phyloP scores from a whole-genome alignment of 176 grass and related monocot species.

The Avena sativa region DNA sequence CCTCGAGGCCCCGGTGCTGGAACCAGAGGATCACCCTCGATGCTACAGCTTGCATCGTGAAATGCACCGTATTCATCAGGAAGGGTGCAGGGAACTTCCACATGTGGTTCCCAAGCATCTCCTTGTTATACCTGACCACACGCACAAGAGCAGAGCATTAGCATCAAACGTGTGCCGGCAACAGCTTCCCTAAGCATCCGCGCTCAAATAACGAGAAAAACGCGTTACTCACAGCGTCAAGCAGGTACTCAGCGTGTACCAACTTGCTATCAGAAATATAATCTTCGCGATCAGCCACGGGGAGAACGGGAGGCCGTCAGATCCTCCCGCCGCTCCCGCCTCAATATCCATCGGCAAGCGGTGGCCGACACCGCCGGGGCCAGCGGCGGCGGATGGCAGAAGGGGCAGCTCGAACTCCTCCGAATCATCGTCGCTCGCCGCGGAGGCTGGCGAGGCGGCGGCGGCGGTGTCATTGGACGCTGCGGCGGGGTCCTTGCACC shows the following conservation, averaged over 20 bases:
- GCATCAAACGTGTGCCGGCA: slow-evolving; percentile 43
- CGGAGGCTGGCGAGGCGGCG: slow-evolving; percentile 42
- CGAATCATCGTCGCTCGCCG: slow-evolving; percentile 49
- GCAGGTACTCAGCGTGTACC: slow-evolving; percentile 94
- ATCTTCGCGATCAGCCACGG: slow-evolving; percentile 68
- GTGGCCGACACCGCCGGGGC: slow-evolving; percentile 16
- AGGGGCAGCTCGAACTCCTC: slow-evolving; percentile 88
- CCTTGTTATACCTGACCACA: slow-evolving; percentile 94
- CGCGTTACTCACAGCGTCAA: slow-evolving; percentile 85
- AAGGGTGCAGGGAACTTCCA: slow-evolving; percentile 93
- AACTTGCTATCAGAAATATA: slow-evolving; percentile 71
- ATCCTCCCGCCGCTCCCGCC: slow-evolving; percentile 46
- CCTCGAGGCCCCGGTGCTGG: slow-evolving; percentile 57
- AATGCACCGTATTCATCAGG: slow-evolving; percentile 98
- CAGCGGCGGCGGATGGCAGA: slow-evolving; percentile 41
- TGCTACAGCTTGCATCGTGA: slow-evolving; percentile 91
- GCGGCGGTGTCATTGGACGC: slow-evolving; percentile 13
- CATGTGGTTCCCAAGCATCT: slow-evolving; percentile 81
- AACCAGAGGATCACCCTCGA: slow-evolving; percentile 75
- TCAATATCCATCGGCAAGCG: slow-evolving; percentile 71
- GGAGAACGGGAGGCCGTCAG: slow-evolving; percentile 55
- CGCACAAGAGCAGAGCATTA: slow-evolving; percentile 27
- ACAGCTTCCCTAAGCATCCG: slow-evolving; percentile 18
- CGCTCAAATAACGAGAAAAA: slow-evolving; percentile 26
- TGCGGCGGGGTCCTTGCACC: slow-evolving; percentile 64